Conservation (phyloP, 23 red algal species). For the Cyanidioschyzon merolae region DNA sequence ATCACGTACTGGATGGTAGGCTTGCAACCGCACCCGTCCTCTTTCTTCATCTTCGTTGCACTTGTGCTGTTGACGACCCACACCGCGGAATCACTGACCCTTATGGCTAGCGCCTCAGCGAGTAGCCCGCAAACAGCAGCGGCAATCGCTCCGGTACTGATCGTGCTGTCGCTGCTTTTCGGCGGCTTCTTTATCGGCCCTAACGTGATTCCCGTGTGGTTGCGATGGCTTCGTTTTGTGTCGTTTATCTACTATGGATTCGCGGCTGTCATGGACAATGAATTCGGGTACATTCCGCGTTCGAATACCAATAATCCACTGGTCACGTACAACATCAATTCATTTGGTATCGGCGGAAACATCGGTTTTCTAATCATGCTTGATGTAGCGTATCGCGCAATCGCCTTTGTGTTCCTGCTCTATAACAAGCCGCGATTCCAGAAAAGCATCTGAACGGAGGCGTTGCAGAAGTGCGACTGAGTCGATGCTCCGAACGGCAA, state of each 20-base stretch:
- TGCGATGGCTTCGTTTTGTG: slow-evolving; percentile 67
- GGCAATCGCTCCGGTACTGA: slow-evolving; percentile 61
- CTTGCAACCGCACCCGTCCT: slow-evolving; percentile 26
- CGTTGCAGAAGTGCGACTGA: too few species aligned
- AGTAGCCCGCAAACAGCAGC: slow-evolving; percentile 60
- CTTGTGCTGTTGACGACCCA: slow-evolving; percentile 46
- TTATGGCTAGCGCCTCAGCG: slow-evolving; percentile 43
- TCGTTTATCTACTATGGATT: slow-evolving; percentile 85
- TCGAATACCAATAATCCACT: not conserved
- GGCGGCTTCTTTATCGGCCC: slow-evolving; percentile 80
- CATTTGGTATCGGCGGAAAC: slow-evolving; percentile 3
- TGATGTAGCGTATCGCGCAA: not conserved
- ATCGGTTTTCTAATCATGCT: slow-evolving; percentile 18
- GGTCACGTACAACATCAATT: not conserved
- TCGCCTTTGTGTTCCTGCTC: not conserved
- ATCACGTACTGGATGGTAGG: slow-evolving; percentile 90
- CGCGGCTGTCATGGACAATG: slow-evolving; percentile 42
- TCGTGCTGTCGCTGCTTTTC: slow-evolving; percentile 78
- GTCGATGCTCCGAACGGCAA: too few species aligned
- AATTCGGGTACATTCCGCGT: slow-evolving; percentile 20
- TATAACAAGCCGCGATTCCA: not conserved
- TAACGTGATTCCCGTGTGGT: slow-evolving; percentile 41
- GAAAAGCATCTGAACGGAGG: not conserved
- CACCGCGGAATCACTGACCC: slow-evolving; percentile 57
- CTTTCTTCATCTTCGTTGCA: slow-evolving; percentile 66